Evolutionary conservation across 345 rosid genomes (phyloP), one percentile per base, ranked within the genome.

Genomic region (Citrus maxima): DNA sequence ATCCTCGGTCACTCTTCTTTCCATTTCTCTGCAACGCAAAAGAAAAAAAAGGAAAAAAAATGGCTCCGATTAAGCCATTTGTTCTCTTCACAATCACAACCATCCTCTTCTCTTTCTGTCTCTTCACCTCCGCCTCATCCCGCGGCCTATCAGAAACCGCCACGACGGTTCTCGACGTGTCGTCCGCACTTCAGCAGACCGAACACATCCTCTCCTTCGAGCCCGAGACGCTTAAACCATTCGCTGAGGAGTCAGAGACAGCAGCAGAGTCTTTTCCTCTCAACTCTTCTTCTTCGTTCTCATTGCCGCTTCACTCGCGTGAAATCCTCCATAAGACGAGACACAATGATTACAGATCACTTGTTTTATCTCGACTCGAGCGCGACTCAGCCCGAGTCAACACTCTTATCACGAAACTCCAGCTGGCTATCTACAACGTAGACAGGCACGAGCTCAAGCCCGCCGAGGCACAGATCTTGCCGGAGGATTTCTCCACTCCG

Each of bases 371-470:
- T 24, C 92, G 99, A 3, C 93, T 93, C 84, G 79, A 77, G 49
- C 97, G 98, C 22, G 99, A 95, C 87, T 83, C 96, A 0, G 84
- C 93, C 69, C 90, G 99, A 16, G 97, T 88, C 74, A 55, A 74
- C 42, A 78, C 89, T 0, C 84, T 95, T 79, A 8, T 67, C 40
- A 22, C 92, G 34, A 85, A 82, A 59, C 79, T 91, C 65, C 71
- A 75, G 1, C 82, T 93, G 22, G 88, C 92, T 59, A 80, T 93
- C 66, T 76, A 81, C 61, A 88, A 87, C 42, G 14, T 88, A 30
- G 80, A 84, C 63, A 88, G 80, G 62, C 85, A 89, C 62, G 87
- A 87, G 40, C 97, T 95, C 27, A 81, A 65, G 28, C 98, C 97
- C 38, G 66, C 85, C 22, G 38, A 73, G 22, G 77, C 86, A 55